A percentile compares a stretch with the other conserved stretches of the same genome.
These are phyloP conservation scores for Monilinia fructigena DNA, from an alignment of 2,329 filamentous ascomycete species.

Conservation along the genomic window DNA sequence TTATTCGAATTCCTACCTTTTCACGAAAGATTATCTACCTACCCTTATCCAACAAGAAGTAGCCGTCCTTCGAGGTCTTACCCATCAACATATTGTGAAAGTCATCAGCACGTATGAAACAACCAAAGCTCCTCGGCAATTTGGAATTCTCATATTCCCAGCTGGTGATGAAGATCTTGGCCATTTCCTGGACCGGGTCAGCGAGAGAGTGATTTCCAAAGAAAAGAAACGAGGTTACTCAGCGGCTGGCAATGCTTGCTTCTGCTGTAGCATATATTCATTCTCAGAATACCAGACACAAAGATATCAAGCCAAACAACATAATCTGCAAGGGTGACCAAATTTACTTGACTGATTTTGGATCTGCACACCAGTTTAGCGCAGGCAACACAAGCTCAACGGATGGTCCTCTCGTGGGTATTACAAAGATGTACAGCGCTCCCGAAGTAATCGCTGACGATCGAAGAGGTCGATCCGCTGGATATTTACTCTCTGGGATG, in stretches of 20 bases:
- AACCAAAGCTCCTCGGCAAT: conserved; percentile 26
- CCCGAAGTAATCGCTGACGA: conserved; percentile 26
- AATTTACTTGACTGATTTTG: conserved; percentile 31
- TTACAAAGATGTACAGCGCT: conserved; percentile 31
- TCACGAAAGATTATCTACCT: conserved; percentile 27
- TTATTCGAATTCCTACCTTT: conserved; percentile 25
- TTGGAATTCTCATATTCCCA: conserved; percentile 27
- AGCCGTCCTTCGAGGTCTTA: conserved; percentile 23
- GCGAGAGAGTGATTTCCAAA: conserved; percentile 28
- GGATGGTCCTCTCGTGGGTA: conserved; percentile 25
- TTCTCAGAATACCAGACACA: conserved; percentile 27
- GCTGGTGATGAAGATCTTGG: conserved; percentile 29
- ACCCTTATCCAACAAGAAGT: conserved; percentile 30
- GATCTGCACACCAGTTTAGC: conserved; percentile 27
- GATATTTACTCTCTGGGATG: conserved; percentile 30
- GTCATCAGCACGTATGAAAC: conserved; percentile 29
- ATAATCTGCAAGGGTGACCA: conserved; percentile 27
- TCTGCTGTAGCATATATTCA: conserved; percentile 29
- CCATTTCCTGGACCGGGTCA: conserved; percentile 27
- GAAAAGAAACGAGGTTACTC: conserved; percentile 19
- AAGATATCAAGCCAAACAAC: conserved; percentile 32
- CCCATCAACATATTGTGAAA: conserved; percentile 26
- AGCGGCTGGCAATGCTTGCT: conserved; percentile 26
- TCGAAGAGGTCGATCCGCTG: conserved; percentile 26
- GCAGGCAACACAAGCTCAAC: conserved; percentile 27